phyloP scores from a whole-genome alignment of 257 asterid genomes.

The Capsicum chinense region DNA sequence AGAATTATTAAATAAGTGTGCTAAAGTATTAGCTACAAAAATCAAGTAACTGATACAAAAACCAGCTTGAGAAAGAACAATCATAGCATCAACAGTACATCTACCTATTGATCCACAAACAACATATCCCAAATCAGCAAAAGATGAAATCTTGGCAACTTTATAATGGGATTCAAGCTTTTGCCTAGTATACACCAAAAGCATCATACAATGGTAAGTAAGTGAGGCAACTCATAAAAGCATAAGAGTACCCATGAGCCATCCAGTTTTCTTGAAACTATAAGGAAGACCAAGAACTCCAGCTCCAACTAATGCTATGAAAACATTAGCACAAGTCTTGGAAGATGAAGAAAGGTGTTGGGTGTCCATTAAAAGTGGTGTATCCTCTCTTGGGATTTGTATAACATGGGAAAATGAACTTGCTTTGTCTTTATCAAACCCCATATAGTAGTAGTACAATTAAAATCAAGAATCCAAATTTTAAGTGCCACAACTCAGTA shows the following conservation, averaged over 20 bases:
- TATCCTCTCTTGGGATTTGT: slow-evolving; percentile 31
- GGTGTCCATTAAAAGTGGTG: slow-evolving; percentile 29
- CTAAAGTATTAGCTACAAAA: too few relatives aligned
- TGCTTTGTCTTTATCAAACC: slow-evolving; percentile 28
- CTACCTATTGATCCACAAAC: not conserved
- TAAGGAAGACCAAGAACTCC: too few relatives aligned
- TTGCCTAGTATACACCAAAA: not conserved
- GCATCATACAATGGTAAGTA: slow-evolving; percentile 25
- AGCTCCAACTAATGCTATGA: slow-evolving; percentile 6
- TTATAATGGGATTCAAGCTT: slow-evolving; percentile 24
- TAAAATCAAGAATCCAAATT: slow-evolving; percentile 19
- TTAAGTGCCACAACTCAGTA: not conserved
- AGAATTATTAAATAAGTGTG: too few relatives aligned
- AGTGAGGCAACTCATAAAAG: slow-evolving; percentile 17
- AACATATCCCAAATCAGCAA: slow-evolving; percentile 31
- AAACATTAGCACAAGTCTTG: slow-evolving; percentile 26
- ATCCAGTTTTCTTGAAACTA: slow-evolving; percentile 14
- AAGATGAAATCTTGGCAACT: slow-evolving; percentile 25
- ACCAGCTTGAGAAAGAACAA: too few relatives aligned
- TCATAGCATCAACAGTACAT: too few relatives aligned
- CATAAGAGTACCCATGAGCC: slow-evolving; percentile 22
- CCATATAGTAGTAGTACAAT: not conserved
- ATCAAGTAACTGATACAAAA: too few relatives aligned
- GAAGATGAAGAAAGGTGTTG: slow-evolving; percentile 26
- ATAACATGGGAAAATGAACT: slow-evolving; percentile 29